A percentile compares a stretch with the other conserved stretches of the same genome.
Evolutionary conservation across 306 rosid genomes (phyloP).

Genomic region (Cicer judaicum): DNA sequence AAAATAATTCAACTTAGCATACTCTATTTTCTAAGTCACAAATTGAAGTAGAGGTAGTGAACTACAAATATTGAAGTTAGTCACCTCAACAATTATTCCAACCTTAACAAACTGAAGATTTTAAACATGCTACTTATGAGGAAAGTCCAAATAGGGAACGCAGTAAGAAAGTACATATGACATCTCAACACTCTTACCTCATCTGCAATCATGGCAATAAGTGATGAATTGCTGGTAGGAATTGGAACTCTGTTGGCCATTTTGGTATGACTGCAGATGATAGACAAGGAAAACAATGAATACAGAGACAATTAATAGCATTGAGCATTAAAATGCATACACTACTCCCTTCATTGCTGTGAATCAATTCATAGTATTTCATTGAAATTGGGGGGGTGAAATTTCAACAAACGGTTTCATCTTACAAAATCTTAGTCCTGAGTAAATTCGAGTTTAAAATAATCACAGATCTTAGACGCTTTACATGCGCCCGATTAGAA

Average conservation of each 20-base stretch:
- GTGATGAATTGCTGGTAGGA: slow-evolving; percentile 67
- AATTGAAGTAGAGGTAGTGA: slow-evolving; percentile 21
- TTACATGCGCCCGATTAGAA: slow-evolving; percentile 9
- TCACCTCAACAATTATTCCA: slow-evolving; percentile 14
- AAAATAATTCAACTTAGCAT: slow-evolving; percentile 14
- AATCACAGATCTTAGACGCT: slow-evolving; percentile 38
- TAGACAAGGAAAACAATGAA: slow-evolving; percentile 20
- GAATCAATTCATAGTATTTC: background rate
- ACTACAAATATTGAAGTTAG: background rate
- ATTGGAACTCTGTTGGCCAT: slow-evolving; percentile 78
- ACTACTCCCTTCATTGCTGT: slow-evolving; percentile 5
- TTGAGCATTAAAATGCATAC: slow-evolving; percentile 12
- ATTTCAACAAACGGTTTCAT: background rate
- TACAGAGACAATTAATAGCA: slow-evolving; percentile 4
- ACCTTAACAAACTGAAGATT: slow-evolving; percentile 15
- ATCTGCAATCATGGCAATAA: slow-evolving; percentile 92
- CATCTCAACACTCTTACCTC: slow-evolving; percentile 59
- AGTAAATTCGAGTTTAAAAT: slow-evolving; percentile 1
- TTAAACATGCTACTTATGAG: background rate
- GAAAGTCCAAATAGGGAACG: slow-evolving; percentile 5
- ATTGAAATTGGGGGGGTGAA: slow-evolving; percentile 7
- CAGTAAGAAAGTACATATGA: background rate
- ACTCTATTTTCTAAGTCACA: slow-evolving; percentile 2
- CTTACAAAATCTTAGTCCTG: background rate
- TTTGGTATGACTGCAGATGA: slow-evolving; percentile 44